Evolutionary conservation across 169 alveolate genomes (phyloP).

Genomic region (Theileria annulata): DNA sequence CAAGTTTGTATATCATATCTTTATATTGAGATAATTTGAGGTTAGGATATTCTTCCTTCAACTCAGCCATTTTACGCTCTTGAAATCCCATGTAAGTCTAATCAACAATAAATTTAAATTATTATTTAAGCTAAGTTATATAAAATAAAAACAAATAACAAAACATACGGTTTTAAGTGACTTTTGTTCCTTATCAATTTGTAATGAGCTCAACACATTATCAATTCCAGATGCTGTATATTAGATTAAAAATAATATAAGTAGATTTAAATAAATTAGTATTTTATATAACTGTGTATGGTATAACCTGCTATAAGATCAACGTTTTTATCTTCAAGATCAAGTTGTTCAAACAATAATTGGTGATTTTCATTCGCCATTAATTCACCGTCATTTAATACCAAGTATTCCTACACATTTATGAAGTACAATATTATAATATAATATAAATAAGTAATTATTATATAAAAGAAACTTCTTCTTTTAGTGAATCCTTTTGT

Average conservation of each 20-base stretch:
- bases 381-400: conserved; percentile 14
- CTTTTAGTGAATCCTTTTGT: conserved; percentile 40
- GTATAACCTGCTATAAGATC: conserved; percentile 56
- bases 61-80: conserved; percentile 72
- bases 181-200: conserved; percentile 57
- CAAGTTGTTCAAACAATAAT: conserved; percentile 34
- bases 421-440: background rate
- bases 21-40: conserved; percentile 76
- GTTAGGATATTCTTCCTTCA: conserved; percentile 72
- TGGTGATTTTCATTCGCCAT: conserved; percentile 53
- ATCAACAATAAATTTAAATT: background rate
- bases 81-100: conserved; percentile 74
- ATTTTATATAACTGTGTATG: background rate
- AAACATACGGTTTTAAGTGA: conserved; percentile 55
- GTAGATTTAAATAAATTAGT: background rate
- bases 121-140: background rate
- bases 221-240: conserved; percentile 65
- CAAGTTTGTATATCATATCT: conserved; percentile 77
- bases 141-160: background rate
- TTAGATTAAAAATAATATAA: background rate
- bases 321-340: conserved; percentile 48
- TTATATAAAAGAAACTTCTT: conserved; percentile 26
- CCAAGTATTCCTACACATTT: conserved; percentile 24
- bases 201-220: conserved; percentile 52
- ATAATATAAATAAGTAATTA: too few relatives aligned